A percentile compares a stretch with the other conserved stretches of the same genome.
These are phyloP conservation scores for Monilinia fructicola DNA, from an alignment of 2,329 filamentous ascomycete genomes.

Conservation along the genomic window DNA sequence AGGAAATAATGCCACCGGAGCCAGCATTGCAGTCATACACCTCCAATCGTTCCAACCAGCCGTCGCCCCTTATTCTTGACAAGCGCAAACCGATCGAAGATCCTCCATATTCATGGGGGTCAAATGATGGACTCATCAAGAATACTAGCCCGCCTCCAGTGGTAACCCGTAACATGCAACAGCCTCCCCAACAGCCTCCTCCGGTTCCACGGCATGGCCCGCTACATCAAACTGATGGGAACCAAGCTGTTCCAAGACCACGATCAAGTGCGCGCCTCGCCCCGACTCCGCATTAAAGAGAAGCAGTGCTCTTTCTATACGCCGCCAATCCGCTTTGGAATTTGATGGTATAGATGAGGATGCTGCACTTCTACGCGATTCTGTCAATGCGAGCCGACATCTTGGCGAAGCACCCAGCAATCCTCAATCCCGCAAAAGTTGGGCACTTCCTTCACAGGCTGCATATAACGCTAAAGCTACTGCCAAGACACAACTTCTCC, in stretches of 20 bases:
- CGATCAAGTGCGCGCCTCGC: slow-evolving; percentile 16
- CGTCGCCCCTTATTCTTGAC: slow-evolving; percentile 37
- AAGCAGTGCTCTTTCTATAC: slow-evolving; percentile 36
- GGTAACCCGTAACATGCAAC: slow-evolving; percentile 28
- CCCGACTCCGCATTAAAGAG: slow-evolving; percentile 33
- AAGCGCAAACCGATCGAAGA: slow-evolving; percentile 34
- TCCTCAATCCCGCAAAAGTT: slow-evolving; percentile 35
- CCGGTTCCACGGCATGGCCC: slow-evolving; percentile 22
- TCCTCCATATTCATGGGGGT: slow-evolving; percentile 40
- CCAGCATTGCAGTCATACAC: slow-evolving; percentile 31
- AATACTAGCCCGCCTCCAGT: slow-evolving; percentile 35
- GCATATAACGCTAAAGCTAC: slow-evolving; percentile 28
- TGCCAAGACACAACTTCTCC: slow-evolving; percentile 34
- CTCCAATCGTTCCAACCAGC: slow-evolving; percentile 31
- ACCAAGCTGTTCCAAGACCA: slow-evolving; percentile 23
- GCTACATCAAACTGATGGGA: slow-evolving; percentile 8
- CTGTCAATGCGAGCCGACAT: slow-evolving; percentile 36
- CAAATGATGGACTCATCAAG: slow-evolving; percentile 38
- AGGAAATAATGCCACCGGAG: slow-evolving; percentile 32
- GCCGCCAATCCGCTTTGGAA: slow-evolving; percentile 36
- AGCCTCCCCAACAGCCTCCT: slow-evolving; percentile 20
- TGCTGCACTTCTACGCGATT: slow-evolving; percentile 39
- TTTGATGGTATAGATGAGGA: slow-evolving; percentile 40
- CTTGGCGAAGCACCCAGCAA: slow-evolving; percentile 33
- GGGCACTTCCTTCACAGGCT: slow-evolving; percentile 32